Percentiles rank a stretch among this genome's conserved stretches.
Conservation (phyloP, 768 basidiomycete genomes). For the Ramaria sp. region DNA sequence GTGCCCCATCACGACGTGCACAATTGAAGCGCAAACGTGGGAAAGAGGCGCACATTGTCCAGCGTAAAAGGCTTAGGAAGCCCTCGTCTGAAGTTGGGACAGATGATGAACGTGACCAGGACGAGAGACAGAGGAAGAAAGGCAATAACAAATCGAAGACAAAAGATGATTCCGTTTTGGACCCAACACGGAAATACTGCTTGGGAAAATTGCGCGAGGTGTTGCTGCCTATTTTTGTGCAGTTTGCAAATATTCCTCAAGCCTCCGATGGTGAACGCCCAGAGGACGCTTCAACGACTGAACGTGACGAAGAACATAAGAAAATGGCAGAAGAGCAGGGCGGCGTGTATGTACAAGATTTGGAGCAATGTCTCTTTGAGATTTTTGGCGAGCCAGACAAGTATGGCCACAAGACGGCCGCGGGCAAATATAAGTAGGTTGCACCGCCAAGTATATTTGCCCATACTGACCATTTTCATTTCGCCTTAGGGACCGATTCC, state of each 20-base stretch:
- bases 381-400: conserved; percentile 73
- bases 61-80: conserved; percentile 5
- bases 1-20: conserved; percentile 10
- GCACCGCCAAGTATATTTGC: conserved; percentile 6
- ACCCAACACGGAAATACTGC: conserved; percentile 73
- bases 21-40: conserved; percentile 46
- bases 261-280: conserved; percentile 17
- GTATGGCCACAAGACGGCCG: conserved; percentile 47
- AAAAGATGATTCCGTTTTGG: conserved; percentile 30
- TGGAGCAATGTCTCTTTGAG: conserved; percentile 71
- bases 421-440: conserved; percentile 71
- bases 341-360: conserved; percentile 52
- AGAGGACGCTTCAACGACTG: conserved; percentile 33
- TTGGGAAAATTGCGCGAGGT: conserved; percentile 64
- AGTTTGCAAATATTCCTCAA: conserved; percentile 47
- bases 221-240: conserved; percentile 57
- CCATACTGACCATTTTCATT: conserved; percentile 3
- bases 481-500: conserved; percentile 67
- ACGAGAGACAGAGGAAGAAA: conserved; percentile 27
- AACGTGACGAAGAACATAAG: conserved; percentile 52
- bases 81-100: neutral
- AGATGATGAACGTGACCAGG: conserved; percentile 17
- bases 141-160: conserved; percentile 28
- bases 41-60: neutral
- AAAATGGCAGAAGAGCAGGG: conserved; percentile 44